Evolutionary conservation across 192 early-diverging fungal species (phyloP).

Genomic region (Umbelopsis sp.): DNA sequence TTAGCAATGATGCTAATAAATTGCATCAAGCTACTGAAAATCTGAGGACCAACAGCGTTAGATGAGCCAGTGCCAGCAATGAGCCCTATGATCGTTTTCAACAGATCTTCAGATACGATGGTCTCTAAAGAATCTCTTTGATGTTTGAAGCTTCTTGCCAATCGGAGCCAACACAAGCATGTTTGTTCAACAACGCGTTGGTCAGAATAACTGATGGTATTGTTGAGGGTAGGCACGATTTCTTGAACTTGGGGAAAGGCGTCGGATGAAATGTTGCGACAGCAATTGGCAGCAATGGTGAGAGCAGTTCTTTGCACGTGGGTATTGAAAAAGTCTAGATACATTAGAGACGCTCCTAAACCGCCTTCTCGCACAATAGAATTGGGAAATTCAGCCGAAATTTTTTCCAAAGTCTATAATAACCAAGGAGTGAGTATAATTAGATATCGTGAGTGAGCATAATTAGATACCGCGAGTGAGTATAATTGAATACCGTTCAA

Average conservation of each 20-base stretch:
- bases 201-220: slow-evolving; percentile 70
- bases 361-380: slow-evolving; percentile 75
- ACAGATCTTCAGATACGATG: slow-evolving; percentile 57
- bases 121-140: slow-evolving; percentile 57
- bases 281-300: slow-evolving; percentile 73
- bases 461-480: too few species aligned
- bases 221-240: slow-evolving; percentile 72
- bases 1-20: slow-evolving; percentile 57
- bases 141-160: slow-evolving; percentile 65
- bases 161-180: slow-evolving; percentile 62
- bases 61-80: slow-evolving; percentile 51
- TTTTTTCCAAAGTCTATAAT: slow-evolving; percentile 67
- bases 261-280: slow-evolving; percentile 53
- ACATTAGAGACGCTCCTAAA: slow-evolving; percentile 75
- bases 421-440: slow-evolving; percentile 11
- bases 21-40: slow-evolving; percentile 61
- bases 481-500: too few species aligned
- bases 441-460: too few species aligned
- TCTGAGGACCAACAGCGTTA: slow-evolving; percentile 38
- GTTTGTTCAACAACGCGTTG: slow-evolving; percentile 73
- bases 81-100: slow-evolving; percentile 58
- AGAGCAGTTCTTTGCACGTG: slow-evolving; percentile 83
- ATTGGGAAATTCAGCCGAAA: slow-evolving; percentile 72
- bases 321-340: slow-evolving; percentile 88
- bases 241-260: slow-evolving; percentile 64